Evolutionary conservation across 148 eudicot genomes (phyloP), one percentile per base, ranked within the genome.

Genomic region (Amaranthus hypochondriacus): DNA sequence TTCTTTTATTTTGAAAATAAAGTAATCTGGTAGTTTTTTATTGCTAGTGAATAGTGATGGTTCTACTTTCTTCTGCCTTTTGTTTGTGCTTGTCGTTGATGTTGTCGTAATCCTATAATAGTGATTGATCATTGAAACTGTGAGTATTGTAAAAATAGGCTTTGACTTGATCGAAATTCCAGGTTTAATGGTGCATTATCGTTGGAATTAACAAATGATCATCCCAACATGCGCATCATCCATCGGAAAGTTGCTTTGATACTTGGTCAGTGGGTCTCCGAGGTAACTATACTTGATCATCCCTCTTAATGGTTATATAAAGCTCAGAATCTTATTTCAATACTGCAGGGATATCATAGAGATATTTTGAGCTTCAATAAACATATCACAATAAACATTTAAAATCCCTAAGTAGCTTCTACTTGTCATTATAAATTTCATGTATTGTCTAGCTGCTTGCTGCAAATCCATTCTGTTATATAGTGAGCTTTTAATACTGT

Each of bases 181-280:
- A 96, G 97, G 99, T 96, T 96, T 73, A 85, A 85, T 83, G 91
- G 88, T 76, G 99, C 97, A 4, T 79, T 96, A 81, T 89, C 97
- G 5, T 78, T 84, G 58, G 99, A 96, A 74, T 78, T 96, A 67
- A 88, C 91, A 78, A 96, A 92, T 78, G 90, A 90, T 82, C 91
- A 96, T 82, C 96, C 97, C 65, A 96, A 92, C 81, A 90, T 88
- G 96, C 90, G 92, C 62, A 85, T 96, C 77, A 89, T 92, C 78
- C 92, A 86, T 73, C 81, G 99, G 77, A 96, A 96, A 87, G 97
- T 92, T 83, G 97, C 96, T 57, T 81, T 96, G 58, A 89, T 96
- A 67, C 89, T 96, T 43, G 99, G 99, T 70, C 99, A 96, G 75
- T 96, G 99, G 99, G 97, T 96, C 77, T 96, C 99, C 44, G 99